These are phyloP conservation scores for Nemophila menziesii DNA, from an alignment of 257 asterid species.

Conservation along the genomic window DNA sequence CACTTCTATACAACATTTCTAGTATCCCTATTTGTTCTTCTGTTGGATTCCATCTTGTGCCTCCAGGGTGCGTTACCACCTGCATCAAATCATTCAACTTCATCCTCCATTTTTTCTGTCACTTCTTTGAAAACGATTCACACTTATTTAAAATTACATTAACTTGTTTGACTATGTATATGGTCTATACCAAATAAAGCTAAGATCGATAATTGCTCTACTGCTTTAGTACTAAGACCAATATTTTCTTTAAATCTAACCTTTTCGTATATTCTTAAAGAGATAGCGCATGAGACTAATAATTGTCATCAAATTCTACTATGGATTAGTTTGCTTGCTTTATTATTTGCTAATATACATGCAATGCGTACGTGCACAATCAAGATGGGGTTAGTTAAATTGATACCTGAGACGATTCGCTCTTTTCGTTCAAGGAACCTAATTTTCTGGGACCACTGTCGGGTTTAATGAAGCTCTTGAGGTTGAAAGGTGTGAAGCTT, in stretches of 20 bases:
- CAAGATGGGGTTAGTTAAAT: background rate
- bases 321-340: too few species aligned
- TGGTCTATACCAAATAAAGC: too few species aligned
- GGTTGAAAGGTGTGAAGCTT: slow-evolving; percentile 27
- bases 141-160: too few species aligned
- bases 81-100: slow-evolving; percentile 3
- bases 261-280: too few species aligned
- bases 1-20: slow-evolving; percentile 69
- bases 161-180: too few species aligned
- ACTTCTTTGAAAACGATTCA: too few species aligned
- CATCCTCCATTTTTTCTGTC: background rate
- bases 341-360: too few species aligned
- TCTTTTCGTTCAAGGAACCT: slow-evolving; percentile 36
- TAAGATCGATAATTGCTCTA: too few species aligned
- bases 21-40: slow-evolving; percentile 82
- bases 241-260: too few species aligned
- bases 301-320: too few species aligned
- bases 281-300: too few species aligned
- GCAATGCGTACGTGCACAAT: background rate
- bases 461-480: slow-evolving; percentile 71
- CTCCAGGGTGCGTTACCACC: slow-evolving; percentile 73
- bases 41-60: slow-evolving; percentile 92
- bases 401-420: slow-evolving; percentile 46
- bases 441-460: slow-evolving; percentile 41
- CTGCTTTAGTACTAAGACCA: too few species aligned